These are phyloP conservation scores for Dictyostelium brefeldianum DNA, from an alignment of 78 protist genomes.

Conservation along the genomic window DNA sequence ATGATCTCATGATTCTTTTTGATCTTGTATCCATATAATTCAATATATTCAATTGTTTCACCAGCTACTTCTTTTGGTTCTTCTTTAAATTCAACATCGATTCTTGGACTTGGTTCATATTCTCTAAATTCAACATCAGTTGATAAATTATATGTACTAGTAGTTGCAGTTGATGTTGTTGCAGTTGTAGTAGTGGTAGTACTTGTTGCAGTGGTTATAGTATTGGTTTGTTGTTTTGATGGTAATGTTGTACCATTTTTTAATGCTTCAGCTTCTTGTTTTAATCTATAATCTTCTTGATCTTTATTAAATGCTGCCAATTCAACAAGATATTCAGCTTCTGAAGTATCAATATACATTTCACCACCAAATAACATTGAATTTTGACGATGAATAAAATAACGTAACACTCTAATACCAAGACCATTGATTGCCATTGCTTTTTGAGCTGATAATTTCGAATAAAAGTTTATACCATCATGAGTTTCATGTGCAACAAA, in stretches of 20 bases:
- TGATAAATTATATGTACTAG: not conserved
- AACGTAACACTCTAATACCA: not conserved
- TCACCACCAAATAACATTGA: not conserved
- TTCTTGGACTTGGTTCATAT: too few relatives aligned
- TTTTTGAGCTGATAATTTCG: not conserved
- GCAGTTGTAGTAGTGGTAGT: not conserved
- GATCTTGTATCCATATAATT: not conserved
- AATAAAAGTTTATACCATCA: not conserved
- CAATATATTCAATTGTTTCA: not conserved
- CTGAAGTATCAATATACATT: not conserved
- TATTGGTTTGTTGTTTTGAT: not conserved
- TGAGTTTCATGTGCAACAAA: not conserved
- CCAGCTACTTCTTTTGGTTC: not conserved
- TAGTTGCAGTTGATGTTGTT: not conserved
- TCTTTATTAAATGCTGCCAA: not conserved
- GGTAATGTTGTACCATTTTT: too few relatives aligned
- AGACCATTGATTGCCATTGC: not conserved
- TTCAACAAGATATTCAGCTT: not conserved
- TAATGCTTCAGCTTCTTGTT: not conserved
- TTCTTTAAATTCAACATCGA: not conserved
- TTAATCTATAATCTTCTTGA: not conserved
- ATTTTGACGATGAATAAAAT: not conserved
- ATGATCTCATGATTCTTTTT: not conserved
- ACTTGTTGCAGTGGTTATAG: not conserved
- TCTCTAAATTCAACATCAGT: too few relatives aligned